Base-by-base conservation (phyloP, 192 early-diverging fungal genomes). In the Backusella liffmaniae region DNA sequence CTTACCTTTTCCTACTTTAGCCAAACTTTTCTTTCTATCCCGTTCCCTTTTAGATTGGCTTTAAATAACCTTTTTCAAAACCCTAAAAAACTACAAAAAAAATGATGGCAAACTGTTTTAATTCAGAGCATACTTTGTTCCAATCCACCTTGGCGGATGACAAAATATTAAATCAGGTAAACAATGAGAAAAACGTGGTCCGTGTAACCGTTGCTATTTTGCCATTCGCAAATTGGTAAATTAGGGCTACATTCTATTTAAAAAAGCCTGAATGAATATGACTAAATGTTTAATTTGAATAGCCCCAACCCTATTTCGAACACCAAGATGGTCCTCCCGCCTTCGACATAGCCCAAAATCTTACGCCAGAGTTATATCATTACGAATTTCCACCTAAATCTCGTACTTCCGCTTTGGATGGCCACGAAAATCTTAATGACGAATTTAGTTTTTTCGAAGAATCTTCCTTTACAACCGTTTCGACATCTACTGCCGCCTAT, bases 341-440 rank as follows among this genome's bases (percentile, higher is more conserved):
- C n/a, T 72, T 81, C 21, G 59, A 71, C 23, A 18, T 81, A 39
- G 76, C 80, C 32, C 80, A 81, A 49, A 65, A 77, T 35, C 68
- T 81, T 8, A 73, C 72, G 7, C 70, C 76, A 23, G 76, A 77
- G 66, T 49, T 75, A 72, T 71, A 67, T 56, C 29, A 62, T 12
- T 81, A 81, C 73, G 76, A 81, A 67, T 81, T 81, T 35, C 80
- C 80, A 30, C 73, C 76, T 2, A 73, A 69, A 70, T 71, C 76
- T 34, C 68, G 67, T 18, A 30, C 67, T 29, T 21, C 68, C 44
- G 72, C 59, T 13, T 35, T 77, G 21, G 72, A 37, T 2, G 36
- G 30, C 0, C 46, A 77, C 32, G 62, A 72, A 16, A 35, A 36
- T 13, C 7, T 44, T 10, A 51, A 74, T 8, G 72, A 78, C 21